These are phyloP conservation scores for Suillus placidus DNA, from an alignment of 768 basidiomycete species.

Conservation along the genomic window DNA sequence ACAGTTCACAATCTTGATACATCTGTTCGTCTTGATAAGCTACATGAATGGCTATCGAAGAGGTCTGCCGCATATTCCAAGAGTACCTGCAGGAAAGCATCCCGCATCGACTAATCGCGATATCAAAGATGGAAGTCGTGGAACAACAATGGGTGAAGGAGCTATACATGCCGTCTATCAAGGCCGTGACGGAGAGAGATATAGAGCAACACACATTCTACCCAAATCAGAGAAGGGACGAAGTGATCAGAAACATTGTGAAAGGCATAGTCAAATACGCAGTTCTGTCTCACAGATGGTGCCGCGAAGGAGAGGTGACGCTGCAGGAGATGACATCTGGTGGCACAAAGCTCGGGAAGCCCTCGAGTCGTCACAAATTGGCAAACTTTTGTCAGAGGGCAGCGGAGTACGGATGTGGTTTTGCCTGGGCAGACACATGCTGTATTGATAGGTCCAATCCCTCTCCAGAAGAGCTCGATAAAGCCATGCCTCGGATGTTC, in stretches of 20 bases:
- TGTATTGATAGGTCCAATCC: constrained; percentile 14
- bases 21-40: not conserved
- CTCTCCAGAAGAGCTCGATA: constrained; percentile 1
- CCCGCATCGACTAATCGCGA: constrained; percentile 22
- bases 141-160: constrained; percentile 10
- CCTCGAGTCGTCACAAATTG: constrained; percentile 20
- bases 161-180: constrained; percentile 14
- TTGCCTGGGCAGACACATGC: constrained; percentile 23
- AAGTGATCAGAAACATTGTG: constrained; percentile 25
- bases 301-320: constrained; percentile 7
- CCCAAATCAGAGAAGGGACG: constrained; percentile 26
- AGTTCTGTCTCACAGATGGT: constrained; percentile 20
- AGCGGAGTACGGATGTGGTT: constrained; percentile 20
- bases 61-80: constrained; percentile 20
- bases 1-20: not conserved
- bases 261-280: constrained; percentile 27
- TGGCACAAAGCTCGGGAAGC: not conserved
- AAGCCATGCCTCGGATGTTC: constrained; percentile 9
- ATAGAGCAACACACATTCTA: constrained; percentile 26
- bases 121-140: constrained; percentile 19
- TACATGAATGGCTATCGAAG: constrained; percentile 17
- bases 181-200: constrained; percentile 22
- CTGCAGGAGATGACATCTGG: constrained; percentile 13
- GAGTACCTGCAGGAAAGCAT: constrained; percentile 16
- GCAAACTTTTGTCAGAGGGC: constrained; percentile 16